Evolutionary conservation across 108 stramenopile genomes (phyloP).

Genomic region (Skeletonema costatum): DNA sequence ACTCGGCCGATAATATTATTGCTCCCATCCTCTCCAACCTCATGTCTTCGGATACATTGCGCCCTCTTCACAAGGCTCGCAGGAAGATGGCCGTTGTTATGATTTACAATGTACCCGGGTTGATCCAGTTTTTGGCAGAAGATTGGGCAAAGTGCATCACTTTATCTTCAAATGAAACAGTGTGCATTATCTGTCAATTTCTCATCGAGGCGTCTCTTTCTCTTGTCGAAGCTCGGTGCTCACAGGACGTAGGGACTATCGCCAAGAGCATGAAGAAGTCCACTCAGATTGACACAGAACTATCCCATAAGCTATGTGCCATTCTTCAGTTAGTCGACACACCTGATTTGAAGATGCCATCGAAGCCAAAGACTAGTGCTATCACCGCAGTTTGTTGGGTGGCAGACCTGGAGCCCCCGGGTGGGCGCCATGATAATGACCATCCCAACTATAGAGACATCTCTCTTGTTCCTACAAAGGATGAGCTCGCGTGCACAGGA

Average conservation of each 20-base stretch:
- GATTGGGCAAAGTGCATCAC: constrained; percentile 5
- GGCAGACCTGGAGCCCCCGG: constrained; percentile 46
- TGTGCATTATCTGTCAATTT: constrained; percentile 25
- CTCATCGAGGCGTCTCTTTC: constrained; percentile 26
- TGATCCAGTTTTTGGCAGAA: constrained; percentile 24
- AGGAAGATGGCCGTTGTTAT: constrained; percentile 15
- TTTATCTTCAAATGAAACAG: constrained; percentile 1
- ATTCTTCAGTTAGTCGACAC: constrained; percentile 39
- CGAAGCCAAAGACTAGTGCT: neutral
- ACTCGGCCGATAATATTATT: constrained; percentile 30
- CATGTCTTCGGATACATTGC: constrained; percentile 34
- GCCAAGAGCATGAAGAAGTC: constrained; percentile 25
- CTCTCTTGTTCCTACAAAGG: constrained; percentile 45
- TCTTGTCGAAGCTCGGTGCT: constrained; percentile 40
- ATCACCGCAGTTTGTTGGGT: constrained; percentile 43
- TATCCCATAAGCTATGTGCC: constrained; percentile 24
- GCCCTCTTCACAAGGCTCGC: constrained; percentile 33
- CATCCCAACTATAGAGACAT: constrained; percentile 54
- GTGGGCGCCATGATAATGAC: constrained; percentile 60
- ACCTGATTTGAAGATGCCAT: neutral
- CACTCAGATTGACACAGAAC: constrained; percentile 3
- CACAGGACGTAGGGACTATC: constrained; percentile 19
- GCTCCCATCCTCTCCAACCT: constrained; percentile 27
- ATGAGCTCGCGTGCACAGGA: constrained; percentile 39
- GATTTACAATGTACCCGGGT: constrained; percentile 27